Conservation (phyloP, 1,139 yeast genomes). For the Nadsonia commutata region DNA sequence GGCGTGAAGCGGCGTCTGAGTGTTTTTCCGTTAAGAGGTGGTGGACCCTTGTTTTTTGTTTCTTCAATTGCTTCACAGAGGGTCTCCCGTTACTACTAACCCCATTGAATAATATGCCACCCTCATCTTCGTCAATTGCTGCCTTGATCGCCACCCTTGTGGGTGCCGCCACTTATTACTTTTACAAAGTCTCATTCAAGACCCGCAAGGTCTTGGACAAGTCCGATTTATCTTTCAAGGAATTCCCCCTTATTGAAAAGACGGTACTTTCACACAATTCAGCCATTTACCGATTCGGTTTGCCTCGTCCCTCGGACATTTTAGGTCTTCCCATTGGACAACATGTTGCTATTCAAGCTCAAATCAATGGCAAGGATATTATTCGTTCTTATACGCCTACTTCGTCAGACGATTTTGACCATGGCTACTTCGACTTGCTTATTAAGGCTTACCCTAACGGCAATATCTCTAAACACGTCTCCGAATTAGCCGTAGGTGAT, state of each 20-base stretch:
- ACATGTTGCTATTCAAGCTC: conserved; percentile 52
- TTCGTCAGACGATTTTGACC: conserved; percentile 62
- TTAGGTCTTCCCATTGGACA: conserved; percentile 94
- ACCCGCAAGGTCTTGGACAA: conserved; percentile 41
- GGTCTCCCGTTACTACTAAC: no score
- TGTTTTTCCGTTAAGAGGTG: no score
- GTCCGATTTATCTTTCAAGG: conserved; percentile 40
- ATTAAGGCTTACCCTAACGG: conserved; percentile 91
- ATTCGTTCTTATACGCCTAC: conserved; percentile 92
- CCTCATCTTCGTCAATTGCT: not conserved
- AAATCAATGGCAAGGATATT: conserved; percentile 65
- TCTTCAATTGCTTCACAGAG: no score
- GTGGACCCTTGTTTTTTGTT: no score
- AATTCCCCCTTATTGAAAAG: conserved; percentile 75
- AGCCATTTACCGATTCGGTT: conserved; percentile 71
- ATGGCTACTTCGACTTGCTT: conserved; percentile 76
- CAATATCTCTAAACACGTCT: conserved; percentile 67
- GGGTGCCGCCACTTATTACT: conserved; percentile 9
- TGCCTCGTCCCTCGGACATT: conserved; percentile 60
- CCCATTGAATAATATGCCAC: no score
- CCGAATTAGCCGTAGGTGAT: conserved; percentile 55
- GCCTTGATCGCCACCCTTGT: conserved; percentile 9
- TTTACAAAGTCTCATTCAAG: conserved; percentile 6
- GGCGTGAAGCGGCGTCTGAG: no score
- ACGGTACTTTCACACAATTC: conserved; percentile 69